A percentile compares a stretch with the other conserved stretches of the same genome.
Conservation (phyloP, 1,284 basidiomycete species). For the Anthracocystis panici-leucophaei region DNA sequence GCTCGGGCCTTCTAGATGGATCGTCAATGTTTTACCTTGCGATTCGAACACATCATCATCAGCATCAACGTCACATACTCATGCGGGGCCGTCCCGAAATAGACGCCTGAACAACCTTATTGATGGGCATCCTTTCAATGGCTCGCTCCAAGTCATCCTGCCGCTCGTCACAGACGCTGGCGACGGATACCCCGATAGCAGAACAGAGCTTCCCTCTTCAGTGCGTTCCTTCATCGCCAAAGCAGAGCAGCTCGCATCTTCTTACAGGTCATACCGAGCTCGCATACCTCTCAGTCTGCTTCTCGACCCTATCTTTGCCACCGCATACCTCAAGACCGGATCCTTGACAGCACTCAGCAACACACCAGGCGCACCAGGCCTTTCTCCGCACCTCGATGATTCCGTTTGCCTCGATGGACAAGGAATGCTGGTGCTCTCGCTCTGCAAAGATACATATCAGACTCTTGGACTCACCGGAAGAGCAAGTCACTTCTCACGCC, state of each 20-base stretch:
- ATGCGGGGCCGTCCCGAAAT: slow-evolving; percentile 3
- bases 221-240: slow-evolving; percentile 23
- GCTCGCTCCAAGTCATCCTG: slow-evolving; percentile 53
- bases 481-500: slow-evolving; percentile 54
- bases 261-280: slow-evolving; percentile 41
- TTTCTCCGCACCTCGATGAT: slow-evolving; percentile 54
- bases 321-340: slow-evolving; percentile 56
- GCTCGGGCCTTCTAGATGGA: slow-evolving; percentile 37
- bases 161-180: slow-evolving; percentile 10
- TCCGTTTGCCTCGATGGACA: slow-evolving; percentile 63
- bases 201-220: slow-evolving; percentile 3
- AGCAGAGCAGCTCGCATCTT: neutral
- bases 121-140: slow-evolving; percentile 58
- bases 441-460: slow-evolving; percentile 67
- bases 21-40: slow-evolving; percentile 31
- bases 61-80: neutral
- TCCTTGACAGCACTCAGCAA: slow-evolving; percentile 56
- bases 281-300: slow-evolving; percentile 57
- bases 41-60: neutral
- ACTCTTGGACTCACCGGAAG: slow-evolving; percentile 64
- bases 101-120: slow-evolving; percentile 16
- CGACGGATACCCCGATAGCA: neutral
- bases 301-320: slow-evolving; percentile 62
- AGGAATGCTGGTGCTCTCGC: slow-evolving; percentile 62
- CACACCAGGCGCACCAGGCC: slow-evolving; percentile 18